Percentiles rank a stretch among this genome's conserved stretches.
These are phyloP conservation scores for Alnus rubra DNA, from an alignment of 306 rosid species.

Conservation along the genomic window DNA sequence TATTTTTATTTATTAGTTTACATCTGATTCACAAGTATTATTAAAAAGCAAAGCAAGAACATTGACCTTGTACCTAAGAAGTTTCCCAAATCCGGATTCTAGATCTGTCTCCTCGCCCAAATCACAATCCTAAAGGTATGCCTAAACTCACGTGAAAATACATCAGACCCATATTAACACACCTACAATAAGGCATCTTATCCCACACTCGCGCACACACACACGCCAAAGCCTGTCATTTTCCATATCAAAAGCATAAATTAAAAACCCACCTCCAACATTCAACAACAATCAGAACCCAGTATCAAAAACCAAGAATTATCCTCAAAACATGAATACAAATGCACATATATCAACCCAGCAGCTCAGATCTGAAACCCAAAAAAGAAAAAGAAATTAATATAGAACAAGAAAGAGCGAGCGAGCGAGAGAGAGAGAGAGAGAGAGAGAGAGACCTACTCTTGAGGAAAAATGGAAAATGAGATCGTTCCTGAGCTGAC, in stretches of 20 bases:
- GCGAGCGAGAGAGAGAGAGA: background rate
- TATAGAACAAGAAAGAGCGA: background rate
- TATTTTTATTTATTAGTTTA: background rate
- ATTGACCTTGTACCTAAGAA: background rate
- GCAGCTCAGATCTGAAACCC: conserved; percentile 26
- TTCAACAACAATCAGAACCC: background rate
- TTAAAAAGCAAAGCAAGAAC: background rate
- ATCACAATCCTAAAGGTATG: background rate
- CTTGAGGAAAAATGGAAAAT: conserved; percentile 9
- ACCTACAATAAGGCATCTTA: background rate
- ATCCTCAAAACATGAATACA: background rate
- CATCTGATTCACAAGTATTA: background rate
- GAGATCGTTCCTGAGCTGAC: background rate
- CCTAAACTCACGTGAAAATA: background rate
- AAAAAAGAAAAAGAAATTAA: background rate
- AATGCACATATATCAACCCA: background rate
- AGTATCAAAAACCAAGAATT: background rate
- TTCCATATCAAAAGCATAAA: background rate
- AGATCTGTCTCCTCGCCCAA: background rate
- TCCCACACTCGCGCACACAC: background rate
- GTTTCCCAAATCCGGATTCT: background rate
- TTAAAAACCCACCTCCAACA: background rate
- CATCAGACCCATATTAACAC: background rate
- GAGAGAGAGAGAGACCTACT: conserved; percentile 17
- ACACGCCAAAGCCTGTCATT: background rate